phyloP scores from a whole-genome alignment of 2,329 filamentous ascomycete species.

The Didymella segeticola region DNA sequence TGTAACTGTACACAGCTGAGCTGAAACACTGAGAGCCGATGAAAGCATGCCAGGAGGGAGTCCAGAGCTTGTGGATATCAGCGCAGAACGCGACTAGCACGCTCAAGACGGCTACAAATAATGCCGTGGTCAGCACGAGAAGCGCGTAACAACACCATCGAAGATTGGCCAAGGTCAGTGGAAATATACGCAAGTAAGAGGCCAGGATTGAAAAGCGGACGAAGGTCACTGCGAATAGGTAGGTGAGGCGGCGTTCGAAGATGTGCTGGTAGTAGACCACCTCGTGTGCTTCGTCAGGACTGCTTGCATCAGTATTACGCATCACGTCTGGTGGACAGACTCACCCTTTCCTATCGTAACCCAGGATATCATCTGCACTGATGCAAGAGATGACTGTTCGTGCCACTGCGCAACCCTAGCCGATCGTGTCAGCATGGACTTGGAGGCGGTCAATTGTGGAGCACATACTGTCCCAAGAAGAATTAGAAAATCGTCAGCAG shows the following conservation, averaged over 20 bases:
- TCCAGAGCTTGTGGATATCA: constrained; percentile 36
- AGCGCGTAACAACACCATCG: constrained; percentile 28
- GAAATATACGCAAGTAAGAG: constrained; percentile 49
- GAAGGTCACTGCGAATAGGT: constrained; percentile 43
- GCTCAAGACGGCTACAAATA: constrained; percentile 31
- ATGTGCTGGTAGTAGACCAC: constrained; percentile 39
- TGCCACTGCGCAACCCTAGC: constrained; percentile 27
- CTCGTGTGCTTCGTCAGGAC: constrained; percentile 27
- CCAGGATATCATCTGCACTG: constrained; percentile 33
- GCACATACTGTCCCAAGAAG: constrained; percentile 26
- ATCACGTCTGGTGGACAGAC: background rate
- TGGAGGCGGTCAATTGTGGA: background rate
- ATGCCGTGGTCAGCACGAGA: constrained; percentile 22
- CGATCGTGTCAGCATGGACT: constrained; percentile 1
- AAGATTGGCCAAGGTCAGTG: constrained; percentile 24
- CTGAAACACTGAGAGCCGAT: constrained; percentile 34
- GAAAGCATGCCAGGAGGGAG: constrained; percentile 26
- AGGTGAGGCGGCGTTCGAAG: constrained; percentile 43
- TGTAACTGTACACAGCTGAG: constrained; percentile 34
- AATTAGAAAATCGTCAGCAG: constrained; percentile 34
- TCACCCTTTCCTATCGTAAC: constrained; percentile 35
- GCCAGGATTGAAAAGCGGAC: constrained; percentile 45
- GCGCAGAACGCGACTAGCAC: constrained; percentile 33
- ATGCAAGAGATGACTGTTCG: constrained; percentile 37
- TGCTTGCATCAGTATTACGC: constrained; percentile 5